phyloP scores from a whole-genome alignment of 495 filamentous ascomycete species.

The Penicillium simplicissimum region DNA sequence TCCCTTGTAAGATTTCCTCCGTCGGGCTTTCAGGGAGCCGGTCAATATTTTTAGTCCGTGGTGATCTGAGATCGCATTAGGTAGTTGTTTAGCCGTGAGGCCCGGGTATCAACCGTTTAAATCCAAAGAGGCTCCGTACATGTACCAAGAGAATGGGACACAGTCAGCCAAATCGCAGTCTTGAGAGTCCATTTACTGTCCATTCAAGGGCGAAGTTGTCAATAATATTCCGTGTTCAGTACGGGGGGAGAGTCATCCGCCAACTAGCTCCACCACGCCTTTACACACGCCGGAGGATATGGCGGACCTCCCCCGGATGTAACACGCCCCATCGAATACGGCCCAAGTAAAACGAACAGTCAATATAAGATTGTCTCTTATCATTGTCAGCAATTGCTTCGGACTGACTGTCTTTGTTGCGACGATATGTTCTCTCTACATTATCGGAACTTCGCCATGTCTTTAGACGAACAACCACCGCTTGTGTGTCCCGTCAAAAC shows the following conservation, averaged over 20 bases:
- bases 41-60: too few relatives aligned
- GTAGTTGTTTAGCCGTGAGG: too few relatives aligned
- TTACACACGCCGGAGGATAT: not conserved
- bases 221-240: too few relatives aligned
- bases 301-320: not conserved
- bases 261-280: conserved; percentile 1
- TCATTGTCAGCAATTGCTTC: not conserved
- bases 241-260: not conserved
- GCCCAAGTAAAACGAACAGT: not conserved
- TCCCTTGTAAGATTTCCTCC: too few relatives aligned
- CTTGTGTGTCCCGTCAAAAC: not conserved
- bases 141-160: too few relatives aligned
- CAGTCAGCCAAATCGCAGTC: too few relatives aligned
- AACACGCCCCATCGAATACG: not conserved
- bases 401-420: not conserved
- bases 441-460: conserved; percentile 9
- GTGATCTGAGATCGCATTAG: too few relatives aligned
- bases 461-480: conserved; percentile 4
- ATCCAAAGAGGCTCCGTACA: too few relatives aligned
- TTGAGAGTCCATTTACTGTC: too few relatives aligned
- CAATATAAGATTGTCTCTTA: not conserved
- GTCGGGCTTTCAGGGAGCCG: too few relatives aligned
- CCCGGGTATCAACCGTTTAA: too few relatives aligned
- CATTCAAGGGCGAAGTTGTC: too few relatives aligned
- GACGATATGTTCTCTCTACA: not conserved